Evolutionary conservation across 2,329 filamentous ascomycete genomes (phyloP).

Genomic region (Thelonectria rubi): DNA sequence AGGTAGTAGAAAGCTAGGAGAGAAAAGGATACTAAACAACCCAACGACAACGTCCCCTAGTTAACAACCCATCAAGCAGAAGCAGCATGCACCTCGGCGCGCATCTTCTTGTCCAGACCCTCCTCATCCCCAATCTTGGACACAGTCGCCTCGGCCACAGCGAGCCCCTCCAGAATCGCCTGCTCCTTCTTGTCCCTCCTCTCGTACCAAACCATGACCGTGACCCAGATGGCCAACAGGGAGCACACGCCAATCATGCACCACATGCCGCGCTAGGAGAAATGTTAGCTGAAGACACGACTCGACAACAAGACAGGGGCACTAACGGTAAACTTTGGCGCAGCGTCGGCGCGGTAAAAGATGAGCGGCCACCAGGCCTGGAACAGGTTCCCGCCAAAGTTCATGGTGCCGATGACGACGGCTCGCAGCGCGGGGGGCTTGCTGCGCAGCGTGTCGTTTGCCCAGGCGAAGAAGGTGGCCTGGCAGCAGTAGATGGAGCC

Average conservation of each 20-base stretch:
- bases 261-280: constrained; percentile 18
- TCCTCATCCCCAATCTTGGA: constrained; percentile 13
- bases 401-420: constrained; percentile 44
- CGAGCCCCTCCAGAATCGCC: constrained; percentile 12
- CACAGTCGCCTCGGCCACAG: not conserved
- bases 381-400: constrained; percentile 23
- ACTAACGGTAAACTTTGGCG: constrained; percentile 25
- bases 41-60: not conserved
- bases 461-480: constrained; percentile 58
- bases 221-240: constrained; percentile 22
- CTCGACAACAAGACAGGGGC: not conserved
- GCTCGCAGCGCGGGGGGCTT: constrained; percentile 44
- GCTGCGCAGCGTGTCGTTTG: constrained; percentile 60
- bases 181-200: constrained; percentile 18
- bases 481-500: constrained; percentile 27
- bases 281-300: constrained; percentile 6
- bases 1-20: not conserved
- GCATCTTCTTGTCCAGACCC: constrained; percentile 16
- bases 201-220: constrained; percentile 21
- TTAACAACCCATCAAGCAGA: constrained; percentile 2
- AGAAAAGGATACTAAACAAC: not conserved
- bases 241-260: constrained; percentile 26
- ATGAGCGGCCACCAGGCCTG: constrained; percentile 44
- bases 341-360: constrained; percentile 42
- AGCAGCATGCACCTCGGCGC: not conserved